Conservation (phyloP, 805 yeast species). For the Yueomyces sinensis region DNA sequence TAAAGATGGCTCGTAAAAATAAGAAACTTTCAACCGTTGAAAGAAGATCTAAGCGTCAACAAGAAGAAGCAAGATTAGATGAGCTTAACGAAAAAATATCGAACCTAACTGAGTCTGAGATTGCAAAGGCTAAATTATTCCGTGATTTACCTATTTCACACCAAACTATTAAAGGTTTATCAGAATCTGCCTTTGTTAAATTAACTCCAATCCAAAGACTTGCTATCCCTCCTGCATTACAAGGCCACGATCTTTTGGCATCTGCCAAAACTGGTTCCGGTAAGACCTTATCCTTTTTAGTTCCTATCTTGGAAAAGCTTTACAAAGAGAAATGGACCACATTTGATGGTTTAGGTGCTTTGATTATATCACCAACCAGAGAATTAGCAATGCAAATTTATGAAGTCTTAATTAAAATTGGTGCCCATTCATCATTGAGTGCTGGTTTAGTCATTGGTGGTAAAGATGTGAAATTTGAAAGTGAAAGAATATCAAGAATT, state of each 20-base stretch:
- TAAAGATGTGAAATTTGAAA: constrained; percentile 70
- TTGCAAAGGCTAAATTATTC: constrained; percentile 35
- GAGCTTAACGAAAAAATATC: constrained; percentile 34
- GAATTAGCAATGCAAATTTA: constrained; percentile 85
- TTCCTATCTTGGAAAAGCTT: constrained; percentile 66
- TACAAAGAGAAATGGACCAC: constrained; percentile 65
- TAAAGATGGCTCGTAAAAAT: constrained; percentile 25
- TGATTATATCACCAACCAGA: constrained; percentile 83
- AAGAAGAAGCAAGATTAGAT: constrained; percentile 34
- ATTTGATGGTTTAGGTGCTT: constrained; percentile 78
- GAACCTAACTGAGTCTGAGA: background rate
- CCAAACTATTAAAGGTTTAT: constrained; percentile 56
- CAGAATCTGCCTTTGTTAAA: constrained; percentile 61
- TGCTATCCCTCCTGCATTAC: constrained; percentile 62
- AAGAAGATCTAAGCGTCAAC: constrained; percentile 27
- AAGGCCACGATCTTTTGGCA: constrained; percentile 70
- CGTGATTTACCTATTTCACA: constrained; percentile 65
- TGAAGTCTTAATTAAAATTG: constrained; percentile 74
- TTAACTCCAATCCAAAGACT: constrained; percentile 80
- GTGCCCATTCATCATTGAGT: constrained; percentile 58
- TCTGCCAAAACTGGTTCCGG: constrained; percentile 85
- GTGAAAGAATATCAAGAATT: constrained; percentile 64
- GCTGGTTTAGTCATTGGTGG: constrained; percentile 94
- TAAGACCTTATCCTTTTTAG: constrained; percentile 73
- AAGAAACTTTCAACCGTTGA: constrained; percentile 21